A percentile compares a stretch with the other conserved stretches of the same genome.
These are phyloP conservation scores for Orychophragmus violaceus DNA, from an alignment of 345 rosid genomes.

Conservation along the genomic window DNA sequence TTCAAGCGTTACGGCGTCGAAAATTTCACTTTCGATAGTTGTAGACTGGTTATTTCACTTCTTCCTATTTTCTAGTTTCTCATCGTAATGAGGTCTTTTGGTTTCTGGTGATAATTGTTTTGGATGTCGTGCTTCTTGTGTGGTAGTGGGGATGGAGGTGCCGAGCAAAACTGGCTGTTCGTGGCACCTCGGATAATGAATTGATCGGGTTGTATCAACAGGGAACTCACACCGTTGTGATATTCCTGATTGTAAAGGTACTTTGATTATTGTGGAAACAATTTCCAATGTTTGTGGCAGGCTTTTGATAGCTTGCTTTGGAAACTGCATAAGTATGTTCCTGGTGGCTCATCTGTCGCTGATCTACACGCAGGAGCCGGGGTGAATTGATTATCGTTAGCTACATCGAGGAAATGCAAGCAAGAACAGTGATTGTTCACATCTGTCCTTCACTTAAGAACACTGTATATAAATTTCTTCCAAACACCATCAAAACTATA, in stretches of 20 bases:
- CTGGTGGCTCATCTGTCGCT: constrained; percentile 78
- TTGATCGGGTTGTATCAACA: constrained; percentile 84
- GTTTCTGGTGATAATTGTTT: constrained; percentile 1
- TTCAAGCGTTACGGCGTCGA: constrained; percentile 57
- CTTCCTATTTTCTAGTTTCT: neutral
- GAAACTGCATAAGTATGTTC: constrained; percentile 83
- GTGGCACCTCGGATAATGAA: constrained; percentile 61
- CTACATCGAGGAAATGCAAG: constrained; percentile 85
- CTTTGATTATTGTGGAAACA: too few relatives aligned
- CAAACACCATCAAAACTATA: neutral
- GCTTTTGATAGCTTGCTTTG: constrained; percentile 65
- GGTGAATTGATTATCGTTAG: constrained; percentile 84
- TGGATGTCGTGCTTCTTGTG: constrained; percentile 7
- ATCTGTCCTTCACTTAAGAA: neutral
- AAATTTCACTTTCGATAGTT: constrained; percentile 82
- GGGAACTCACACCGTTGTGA: constrained; percentile 83
- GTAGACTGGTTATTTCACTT: constrained; percentile 51
- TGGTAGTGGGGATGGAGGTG: constrained; percentile 92
- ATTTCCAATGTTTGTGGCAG: constrained; percentile 11
- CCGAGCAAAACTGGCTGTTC: constrained; percentile 84
- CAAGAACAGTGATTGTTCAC: constrained; percentile 29
- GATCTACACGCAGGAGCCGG: constrained; percentile 99
- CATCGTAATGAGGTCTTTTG: neutral
- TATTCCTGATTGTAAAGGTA: constrained; percentile 86
- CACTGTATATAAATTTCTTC: neutral